Evolutionary conservation across 2,329 filamentous ascomycete species (phyloP).

Genomic region (Nakataea oryzae): DNA sequence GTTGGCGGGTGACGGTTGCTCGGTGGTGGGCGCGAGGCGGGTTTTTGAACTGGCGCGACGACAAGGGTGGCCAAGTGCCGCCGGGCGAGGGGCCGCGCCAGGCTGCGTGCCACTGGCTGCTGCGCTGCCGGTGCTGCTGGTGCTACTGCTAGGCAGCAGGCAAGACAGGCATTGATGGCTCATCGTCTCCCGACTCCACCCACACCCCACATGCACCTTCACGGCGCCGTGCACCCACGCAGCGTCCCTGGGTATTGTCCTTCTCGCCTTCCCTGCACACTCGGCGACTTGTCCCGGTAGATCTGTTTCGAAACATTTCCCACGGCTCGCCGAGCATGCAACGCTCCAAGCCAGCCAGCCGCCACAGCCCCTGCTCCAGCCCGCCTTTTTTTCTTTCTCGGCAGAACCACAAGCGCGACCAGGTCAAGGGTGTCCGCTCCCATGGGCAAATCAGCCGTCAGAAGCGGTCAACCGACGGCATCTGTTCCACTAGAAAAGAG

Average conservation of each 20-base stretch:
- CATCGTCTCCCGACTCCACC: neutral
- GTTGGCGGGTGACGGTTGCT: neutral
- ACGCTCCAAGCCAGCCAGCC: neutral
- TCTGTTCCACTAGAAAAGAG: neutral
- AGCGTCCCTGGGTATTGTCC: too few relatives aligned
- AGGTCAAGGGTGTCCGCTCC: too few relatives aligned
- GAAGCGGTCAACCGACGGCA: neutral
- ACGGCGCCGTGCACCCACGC: too few relatives aligned
- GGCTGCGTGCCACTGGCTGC: too few relatives aligned
- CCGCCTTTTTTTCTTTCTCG: too few relatives aligned
- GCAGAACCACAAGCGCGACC: neutral
- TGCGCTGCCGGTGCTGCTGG: neutral
- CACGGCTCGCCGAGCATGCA: neutral
- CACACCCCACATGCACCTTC: neutral
- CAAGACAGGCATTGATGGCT: neutral
- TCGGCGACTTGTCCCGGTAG: neutral
- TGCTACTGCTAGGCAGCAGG: neutral
- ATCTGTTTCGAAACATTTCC: neutral
- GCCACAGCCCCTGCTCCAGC: neutral
- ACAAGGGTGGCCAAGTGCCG: neutral
- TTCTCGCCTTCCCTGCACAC: neutral
- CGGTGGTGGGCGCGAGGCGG: neutral
- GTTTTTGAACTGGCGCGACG: neutral
- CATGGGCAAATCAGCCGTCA: neutral
- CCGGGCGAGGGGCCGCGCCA: neutral